Percentiles rank a stretch among this genome's conserved stretches.
phyloP scores from a whole-genome alignment of 2,329 filamentous ascomycete genomes.

The Ophiosphaerella narmari region DNA sequence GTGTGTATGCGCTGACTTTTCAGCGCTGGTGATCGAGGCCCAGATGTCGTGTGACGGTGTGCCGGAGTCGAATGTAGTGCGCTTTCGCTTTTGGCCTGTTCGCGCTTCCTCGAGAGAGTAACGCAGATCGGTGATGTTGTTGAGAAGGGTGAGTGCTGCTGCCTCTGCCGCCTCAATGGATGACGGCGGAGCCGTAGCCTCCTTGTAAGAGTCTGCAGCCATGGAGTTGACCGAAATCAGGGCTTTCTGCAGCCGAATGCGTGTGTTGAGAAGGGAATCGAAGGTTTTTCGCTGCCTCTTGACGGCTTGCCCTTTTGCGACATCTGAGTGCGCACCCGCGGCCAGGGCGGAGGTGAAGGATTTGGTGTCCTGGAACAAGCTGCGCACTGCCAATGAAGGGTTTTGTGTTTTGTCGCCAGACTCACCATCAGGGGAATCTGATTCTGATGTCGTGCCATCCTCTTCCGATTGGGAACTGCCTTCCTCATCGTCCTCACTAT shows the following conservation, averaged over 20 bases:
- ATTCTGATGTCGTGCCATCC: slow-evolving; percentile 49
- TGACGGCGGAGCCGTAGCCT: slow-evolving; percentile 50
- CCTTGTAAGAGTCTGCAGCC: slow-evolving; percentile 24
- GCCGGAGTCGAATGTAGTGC: slow-evolving; percentile 54
- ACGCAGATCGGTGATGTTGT: slow-evolving; percentile 74
- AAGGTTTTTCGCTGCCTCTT: slow-evolving; percentile 85
- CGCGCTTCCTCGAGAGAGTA: slow-evolving; percentile 60
- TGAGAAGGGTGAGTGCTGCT: slow-evolving; percentile 84
- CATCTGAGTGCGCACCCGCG: slow-evolving; percentile 74
- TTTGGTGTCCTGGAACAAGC: slow-evolving; percentile 70
- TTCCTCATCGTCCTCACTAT: slow-evolving; percentile 51
- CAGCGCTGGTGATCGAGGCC: slow-evolving; percentile 70
- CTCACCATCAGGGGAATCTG: slow-evolving; percentile 44
- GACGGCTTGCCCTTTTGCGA: slow-evolving; percentile 83
- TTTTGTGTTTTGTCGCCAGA: slow-evolving; percentile 26
- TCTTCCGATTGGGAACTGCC: slow-evolving; percentile 57
- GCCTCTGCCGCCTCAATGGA: slow-evolving; percentile 77
- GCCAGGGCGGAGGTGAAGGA: slow-evolving; percentile 67
- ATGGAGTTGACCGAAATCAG: slow-evolving; percentile 77
- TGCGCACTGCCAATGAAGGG: slow-evolving; percentile 62
- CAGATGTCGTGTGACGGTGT: slow-evolving; percentile 71
- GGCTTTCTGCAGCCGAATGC: slow-evolving; percentile 92
- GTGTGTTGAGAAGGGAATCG: slow-evolving; percentile 83
- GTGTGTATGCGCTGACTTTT: slow-evolving; percentile 62
- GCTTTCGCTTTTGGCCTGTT: slow-evolving; percentile 65